Evolutionary conservation across 176 grass and related monocot species (phyloP), one percentile per base, ranked within the genome.

Genomic region (Cenchrus purpureus): DNA sequence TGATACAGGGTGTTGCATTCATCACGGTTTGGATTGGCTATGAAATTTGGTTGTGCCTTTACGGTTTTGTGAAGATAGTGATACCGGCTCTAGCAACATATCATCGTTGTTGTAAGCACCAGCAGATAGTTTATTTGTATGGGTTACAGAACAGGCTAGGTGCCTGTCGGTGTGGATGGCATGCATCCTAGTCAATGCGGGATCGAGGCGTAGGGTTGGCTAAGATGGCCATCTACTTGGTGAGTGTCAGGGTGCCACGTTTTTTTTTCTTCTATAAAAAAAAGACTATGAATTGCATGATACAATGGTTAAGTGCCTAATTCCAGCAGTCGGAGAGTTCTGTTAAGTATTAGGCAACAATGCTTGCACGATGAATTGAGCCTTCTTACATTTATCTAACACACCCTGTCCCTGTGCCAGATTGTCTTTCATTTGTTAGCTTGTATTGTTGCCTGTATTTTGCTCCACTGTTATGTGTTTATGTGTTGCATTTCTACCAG

Each of bases 401-500:
- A 54, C 13, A 54, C 14, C 12, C 19, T 83, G 16, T 57, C 14
- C 12, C 19, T 83, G 16, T 57, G 20, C 11, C 15, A 22, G 10
- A 10, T 58, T 62, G 0, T 78, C 29, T 44, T 3, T 2, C 63
- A 57, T 55, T 37, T 8, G 15, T 31, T 60, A 73, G 37, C 17
- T 69, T 70, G 37, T 58, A 20, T 53, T 29, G 22, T 48, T 67
- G 11, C 17, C 37, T 2, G 2, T 74, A 1, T 2, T 10, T 50
- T 1, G 13, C 42, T 56, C 6, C 7, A 25, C 20, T 37, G 13
- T 55, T 51, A 12, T 3, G 37, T 5, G 12, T 67, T 81, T 48
- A 37, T 72, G 58, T 25, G 22, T 61, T 93, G 15, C 59, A 57
- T 8, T 53, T 82, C 9, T 84, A 59, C 56, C 88, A 97, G 91